These are phyloP conservation scores for Citrus sp. DNA, from an alignment of 345 rosid species.

Conservation along the genomic window DNA sequence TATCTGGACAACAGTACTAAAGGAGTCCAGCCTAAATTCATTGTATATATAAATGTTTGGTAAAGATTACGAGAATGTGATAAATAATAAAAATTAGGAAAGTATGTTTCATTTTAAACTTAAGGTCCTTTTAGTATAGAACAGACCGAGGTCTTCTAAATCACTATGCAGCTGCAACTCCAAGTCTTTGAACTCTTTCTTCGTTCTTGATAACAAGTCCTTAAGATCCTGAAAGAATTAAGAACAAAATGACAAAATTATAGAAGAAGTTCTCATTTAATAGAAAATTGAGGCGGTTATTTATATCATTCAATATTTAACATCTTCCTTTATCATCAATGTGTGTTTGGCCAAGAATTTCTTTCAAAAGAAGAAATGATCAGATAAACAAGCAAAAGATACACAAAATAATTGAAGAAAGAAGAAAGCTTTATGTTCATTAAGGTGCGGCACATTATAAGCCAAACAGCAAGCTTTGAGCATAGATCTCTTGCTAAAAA, in stretches of 20 bases:
- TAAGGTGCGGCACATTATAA: no score
- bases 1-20: background rate
- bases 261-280: background rate
- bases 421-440: background rate
- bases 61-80: background rate
- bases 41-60: background rate
- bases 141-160: slow-evolving; percentile 62
- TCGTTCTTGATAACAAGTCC: slow-evolving; percentile 51
- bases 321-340: background rate
- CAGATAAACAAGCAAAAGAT: background rate
- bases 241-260: background rate
- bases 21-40: no score
- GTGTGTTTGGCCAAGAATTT: no score
- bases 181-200: slow-evolving; percentile 61
- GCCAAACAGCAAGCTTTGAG: background rate
- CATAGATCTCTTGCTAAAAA: background rate
- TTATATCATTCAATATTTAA: background rate
- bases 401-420: background rate
- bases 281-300: background rate
- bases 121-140: background rate
- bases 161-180: slow-evolving; percentile 61
- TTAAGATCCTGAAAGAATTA: slow-evolving; percentile 55
- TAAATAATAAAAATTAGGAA: background rate
- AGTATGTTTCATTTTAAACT: background rate
- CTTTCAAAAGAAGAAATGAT: background rate